Evolutionary conservation across 2,329 filamentous ascomycete genomes (phyloP).

Genomic region (Clarireedia homoeocarpa): DNA sequence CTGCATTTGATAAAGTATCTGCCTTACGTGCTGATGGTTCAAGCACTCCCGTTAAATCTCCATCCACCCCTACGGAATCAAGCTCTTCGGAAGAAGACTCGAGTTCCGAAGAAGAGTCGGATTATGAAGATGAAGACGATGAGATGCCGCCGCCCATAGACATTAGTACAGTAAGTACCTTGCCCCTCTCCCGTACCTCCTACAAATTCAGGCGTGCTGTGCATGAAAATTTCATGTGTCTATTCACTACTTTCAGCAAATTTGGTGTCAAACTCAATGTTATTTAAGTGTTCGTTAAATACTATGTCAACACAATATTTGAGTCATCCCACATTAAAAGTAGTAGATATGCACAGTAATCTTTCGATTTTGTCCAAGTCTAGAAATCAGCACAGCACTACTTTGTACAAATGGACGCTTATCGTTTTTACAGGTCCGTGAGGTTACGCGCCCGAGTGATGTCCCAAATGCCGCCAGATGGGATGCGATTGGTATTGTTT

Average conservation of each 20-base stretch:
- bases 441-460: conserved; percentile 32
- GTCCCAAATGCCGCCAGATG: conserved; percentile 42
- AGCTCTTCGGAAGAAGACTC: conserved; percentile 28
- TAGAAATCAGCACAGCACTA: too few relatives aligned
- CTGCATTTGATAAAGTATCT: conserved; percentile 14
- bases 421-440: conserved; percentile 23
- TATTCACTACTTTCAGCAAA: too few relatives aligned
- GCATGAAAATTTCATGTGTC: neutral
- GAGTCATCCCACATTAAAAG: too few relatives aligned
- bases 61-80: conserved; percentile 23
- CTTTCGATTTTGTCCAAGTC: too few relatives aligned
- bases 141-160: conserved; percentile 19
- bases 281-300: too few relatives aligned
- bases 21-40: conserved; percentile 17
- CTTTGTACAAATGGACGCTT: neutral
- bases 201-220: neutral
- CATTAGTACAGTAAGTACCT: conserved; percentile 26
- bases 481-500: conserved; percentile 47
- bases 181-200: neutral
- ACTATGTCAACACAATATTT: too few relatives aligned
- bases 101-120: conserved; percentile 28
- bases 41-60: conserved; percentile 9
- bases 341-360: too few relatives aligned
- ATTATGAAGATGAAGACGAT: conserved; percentile 28
- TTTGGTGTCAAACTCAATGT: too few relatives aligned